Evolutionary conservation across 257 asterid species (phyloP).

Genomic region (Solanum appendiculatum): DNA sequence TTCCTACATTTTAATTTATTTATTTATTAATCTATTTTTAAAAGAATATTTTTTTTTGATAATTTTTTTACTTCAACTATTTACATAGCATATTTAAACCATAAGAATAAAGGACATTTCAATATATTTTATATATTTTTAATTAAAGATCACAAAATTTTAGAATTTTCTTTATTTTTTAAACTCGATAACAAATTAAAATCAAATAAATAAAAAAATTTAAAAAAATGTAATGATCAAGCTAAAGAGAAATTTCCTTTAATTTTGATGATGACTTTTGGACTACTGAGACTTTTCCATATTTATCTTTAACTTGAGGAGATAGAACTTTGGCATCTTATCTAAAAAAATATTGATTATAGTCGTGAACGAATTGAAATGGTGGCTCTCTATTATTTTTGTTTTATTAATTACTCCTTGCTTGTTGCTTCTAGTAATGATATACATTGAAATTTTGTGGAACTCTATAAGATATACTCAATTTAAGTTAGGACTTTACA

Average conservation of each 20-base stretch:
- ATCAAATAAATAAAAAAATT: no score
- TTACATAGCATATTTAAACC: no score
- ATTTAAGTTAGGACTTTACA: no score
- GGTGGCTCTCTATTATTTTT: not conserved
- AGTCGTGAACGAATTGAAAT: not conserved
- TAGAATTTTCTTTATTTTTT: no score
- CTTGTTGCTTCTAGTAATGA: not conserved
- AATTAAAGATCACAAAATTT: no score
- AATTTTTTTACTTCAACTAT: not conserved
- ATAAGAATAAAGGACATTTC: no score
- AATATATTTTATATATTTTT: no score
- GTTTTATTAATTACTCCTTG: not conserved
- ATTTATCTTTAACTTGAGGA: not conserved
- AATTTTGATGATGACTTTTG: not conserved
- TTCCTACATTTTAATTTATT: no score
- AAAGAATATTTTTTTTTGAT: not conserved
- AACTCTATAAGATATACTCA: no score
- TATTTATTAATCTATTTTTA: no score
- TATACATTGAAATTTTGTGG: no score
- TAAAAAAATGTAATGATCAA: not conserved
- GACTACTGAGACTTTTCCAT: not conserved
- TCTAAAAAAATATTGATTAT: not conserved
- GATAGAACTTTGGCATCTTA: not conserved
- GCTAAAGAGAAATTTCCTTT: not conserved
- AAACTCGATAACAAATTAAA: not conserved